Conservation (phyloP, 2,329 filamentous ascomycete species). For the Penicillium sp. region DNA sequence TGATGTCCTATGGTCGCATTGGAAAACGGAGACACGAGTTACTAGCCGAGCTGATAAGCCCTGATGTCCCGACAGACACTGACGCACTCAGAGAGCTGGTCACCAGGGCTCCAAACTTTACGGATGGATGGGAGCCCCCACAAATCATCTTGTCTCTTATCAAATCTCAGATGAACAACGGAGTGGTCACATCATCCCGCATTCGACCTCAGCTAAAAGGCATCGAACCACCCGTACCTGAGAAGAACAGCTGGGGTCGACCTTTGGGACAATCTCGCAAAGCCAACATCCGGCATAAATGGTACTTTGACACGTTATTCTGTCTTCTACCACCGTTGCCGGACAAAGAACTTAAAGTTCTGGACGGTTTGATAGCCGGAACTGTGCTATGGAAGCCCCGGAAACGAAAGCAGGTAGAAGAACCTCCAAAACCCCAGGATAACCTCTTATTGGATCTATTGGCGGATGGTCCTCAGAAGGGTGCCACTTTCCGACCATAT, state of each 20-base stretch:
- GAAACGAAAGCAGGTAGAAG: conserved; percentile 24
- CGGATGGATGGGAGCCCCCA: conserved; percentile 38
- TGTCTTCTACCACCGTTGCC: conserved; percentile 42
- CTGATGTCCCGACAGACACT: conserved; percentile 20
- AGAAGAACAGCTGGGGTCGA: conserved; percentile 37
- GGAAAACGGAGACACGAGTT: conserved; percentile 54
- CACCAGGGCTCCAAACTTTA: conserved; percentile 17
- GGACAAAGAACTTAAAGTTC: conserved; percentile 30
- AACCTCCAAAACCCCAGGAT: conserved; percentile 3
- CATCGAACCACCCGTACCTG: conserved; percentile 33
- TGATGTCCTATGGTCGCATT: conserved; percentile 57
- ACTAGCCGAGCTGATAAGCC: conserved; percentile 36
- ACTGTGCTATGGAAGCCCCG: not conserved
- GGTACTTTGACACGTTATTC: conserved; percentile 35
- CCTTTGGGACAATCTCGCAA: conserved; percentile 31
- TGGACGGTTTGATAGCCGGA: not conserved
- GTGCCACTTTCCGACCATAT: conserved; percentile 34
- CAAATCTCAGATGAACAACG: conserved; percentile 34
- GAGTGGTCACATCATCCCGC: conserved; percentile 24
- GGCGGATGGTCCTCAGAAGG: conserved; percentile 38
- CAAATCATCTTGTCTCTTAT: conserved; percentile 32
- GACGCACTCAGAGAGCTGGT: conserved; percentile 21
- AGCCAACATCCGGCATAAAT: conserved; percentile 37
- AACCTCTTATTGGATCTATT: conserved; percentile 31
- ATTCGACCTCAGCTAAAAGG: conserved; percentile 26